Evolutionary conservation across 306 rosid species (phyloP).

Genomic region (Fragaria ananassa): DNA sequence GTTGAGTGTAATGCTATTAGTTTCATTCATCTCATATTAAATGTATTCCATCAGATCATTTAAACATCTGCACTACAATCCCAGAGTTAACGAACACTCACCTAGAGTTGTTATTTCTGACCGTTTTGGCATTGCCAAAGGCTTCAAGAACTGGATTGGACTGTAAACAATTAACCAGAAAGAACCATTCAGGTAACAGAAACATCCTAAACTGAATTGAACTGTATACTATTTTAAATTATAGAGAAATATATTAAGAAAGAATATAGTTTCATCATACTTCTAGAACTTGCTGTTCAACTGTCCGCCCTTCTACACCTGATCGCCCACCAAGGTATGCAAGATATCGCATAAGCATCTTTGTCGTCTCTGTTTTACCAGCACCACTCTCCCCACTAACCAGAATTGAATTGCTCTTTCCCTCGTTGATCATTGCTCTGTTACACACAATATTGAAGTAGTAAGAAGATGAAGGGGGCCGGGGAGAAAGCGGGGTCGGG

Average conservation of each 20-base stretch:
- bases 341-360: conserved; percentile 99
- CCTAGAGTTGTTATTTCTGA: conserved; percentile 99
- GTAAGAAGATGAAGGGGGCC: background rate
- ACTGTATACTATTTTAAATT: conserved; percentile 8
- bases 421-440: conserved; percentile 98
- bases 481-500: background rate
- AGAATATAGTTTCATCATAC: conserved; percentile 44
- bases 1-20: background rate
- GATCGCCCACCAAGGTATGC: conserved; percentile 98
- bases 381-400: conserved; percentile 99
- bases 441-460: conserved; percentile 23
- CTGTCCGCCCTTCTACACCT: conserved; percentile 99
- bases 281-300: conserved; percentile 99
- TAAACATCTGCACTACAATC: background rate
- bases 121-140: conserved; percentile 98
- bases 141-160: conserved; percentile 99
- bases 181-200: conserved; percentile 34
- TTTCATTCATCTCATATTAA: background rate
- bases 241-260: conserved; percentile 12
- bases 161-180: conserved; percentile 50
- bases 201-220: background rate
- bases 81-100: conserved; percentile 34
- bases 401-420: conserved; percentile 98
- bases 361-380: conserved; percentile 99
- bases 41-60: conserved; percentile 5